Evolutionary conservation across 2,329 filamentous ascomycete genomes (phyloP).

Genomic region (Ascomycota sp.): DNA sequence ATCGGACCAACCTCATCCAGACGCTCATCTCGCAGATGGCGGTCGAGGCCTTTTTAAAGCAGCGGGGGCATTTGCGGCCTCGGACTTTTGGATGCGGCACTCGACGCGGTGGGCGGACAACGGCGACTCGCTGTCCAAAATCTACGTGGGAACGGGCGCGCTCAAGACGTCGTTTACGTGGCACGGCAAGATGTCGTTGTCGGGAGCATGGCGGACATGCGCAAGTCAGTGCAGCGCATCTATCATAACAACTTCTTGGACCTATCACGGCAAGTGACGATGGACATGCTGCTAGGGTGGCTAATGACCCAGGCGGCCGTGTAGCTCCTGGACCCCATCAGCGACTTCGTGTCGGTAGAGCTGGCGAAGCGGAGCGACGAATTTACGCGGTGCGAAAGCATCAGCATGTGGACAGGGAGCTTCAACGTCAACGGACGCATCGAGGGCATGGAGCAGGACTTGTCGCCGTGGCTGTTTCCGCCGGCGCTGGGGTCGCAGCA

Average conservation of each 20-base stretch:
- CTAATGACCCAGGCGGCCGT: conserved; percentile 69
- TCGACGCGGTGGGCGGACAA: conserved; percentile 94
- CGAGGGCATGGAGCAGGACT: conserved; percentile 54
- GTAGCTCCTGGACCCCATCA: conserved; percentile 81
- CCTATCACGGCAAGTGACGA: conserved; percentile 79
- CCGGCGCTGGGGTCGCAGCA: conserved; percentile 33
- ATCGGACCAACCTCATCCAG: conserved; percentile 89
- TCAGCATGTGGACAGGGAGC: conserved; percentile 70
- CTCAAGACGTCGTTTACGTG: conserved; percentile 90
- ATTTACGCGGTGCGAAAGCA: conserved; percentile 53
- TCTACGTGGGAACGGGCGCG: conserved; percentile 90
- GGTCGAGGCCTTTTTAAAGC: conserved; percentile 61
- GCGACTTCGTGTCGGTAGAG: conserved; percentile 69
- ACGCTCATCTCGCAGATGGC: conserved; percentile 91
- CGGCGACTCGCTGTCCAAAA: conserved; percentile 80
- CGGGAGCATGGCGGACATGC: conserved; percentile 87
- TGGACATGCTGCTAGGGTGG: conserved; percentile 77
- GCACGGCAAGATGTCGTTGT: conserved; percentile 85
- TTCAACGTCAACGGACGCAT: conserved; percentile 90
- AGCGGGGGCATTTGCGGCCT: conserved; percentile 44
- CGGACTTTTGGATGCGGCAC: conserved; percentile 83
- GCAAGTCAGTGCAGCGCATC: conserved; percentile 81
- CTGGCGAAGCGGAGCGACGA: conserved; percentile 46
- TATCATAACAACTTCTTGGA: conserved; percentile 98
- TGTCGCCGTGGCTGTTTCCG: conserved; percentile 73